Base-by-base conservation (phyloP, 495 filamentous ascomycete genomes). In the Physcia stellaris region DNA sequence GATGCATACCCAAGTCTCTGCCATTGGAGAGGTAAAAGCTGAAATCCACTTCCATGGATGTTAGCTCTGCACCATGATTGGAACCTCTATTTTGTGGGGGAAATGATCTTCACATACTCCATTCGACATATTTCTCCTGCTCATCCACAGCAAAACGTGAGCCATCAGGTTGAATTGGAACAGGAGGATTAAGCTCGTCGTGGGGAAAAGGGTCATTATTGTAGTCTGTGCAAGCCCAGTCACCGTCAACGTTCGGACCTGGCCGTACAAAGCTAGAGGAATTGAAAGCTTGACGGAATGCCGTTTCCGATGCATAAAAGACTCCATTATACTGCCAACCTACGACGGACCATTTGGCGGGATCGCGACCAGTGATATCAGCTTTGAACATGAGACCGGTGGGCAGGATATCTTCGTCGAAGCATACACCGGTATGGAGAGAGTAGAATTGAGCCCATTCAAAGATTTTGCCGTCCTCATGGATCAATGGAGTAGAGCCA, bases 261-360 rank as follows among this genome's bases (percentile, higher is more conserved):
- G 61, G 51, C 40, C 63, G 66, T 26, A 51, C 42, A 45, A 74
- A 73, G 15, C 51, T 56, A 0, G 63, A 52, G 9, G 47, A 41
- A 15, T 50, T 54, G 24, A 56, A 57, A 4, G 71, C 68, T 2
- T 38, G 35, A 9, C 62, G 50, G 45, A 73, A 71, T 2, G 53
- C 64, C 16, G 62, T 51, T 22, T 55, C 58, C 5, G 59, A 54
- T 23, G 53, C 45, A 43, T 72, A 75, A 30, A 71, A 56, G 29
- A 60, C 54, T 37, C 60, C 59, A 49, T 68, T 64, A 47, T 69
- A 74, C 12, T 64, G 58, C 55, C 63, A 67, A 31, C 59, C 58
- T 9, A 55, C 53, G n/a, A 68, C 37, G 22, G 49, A 53, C 71
- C 70, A 73, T 28, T 62, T 48, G 17, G 42, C 45, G 2, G 52